phyloP scores from a whole-genome alignment of 306 rosid species.

The Cicer bijugum region DNA sequence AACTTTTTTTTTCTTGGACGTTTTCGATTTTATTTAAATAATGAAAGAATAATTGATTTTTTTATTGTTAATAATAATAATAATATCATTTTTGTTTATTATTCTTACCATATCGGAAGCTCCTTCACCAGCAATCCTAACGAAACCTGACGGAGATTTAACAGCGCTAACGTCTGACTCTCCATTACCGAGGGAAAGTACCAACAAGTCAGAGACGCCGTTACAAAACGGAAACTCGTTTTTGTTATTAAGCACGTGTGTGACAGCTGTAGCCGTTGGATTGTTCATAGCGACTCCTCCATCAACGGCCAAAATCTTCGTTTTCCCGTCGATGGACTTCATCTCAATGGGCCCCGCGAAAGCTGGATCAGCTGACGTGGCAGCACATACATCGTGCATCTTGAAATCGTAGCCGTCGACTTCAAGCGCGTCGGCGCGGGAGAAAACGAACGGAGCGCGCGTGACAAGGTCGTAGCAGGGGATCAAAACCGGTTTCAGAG shows the following conservation, averaged over 20 bases:
- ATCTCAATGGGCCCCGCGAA: slow-evolving; percentile 50
- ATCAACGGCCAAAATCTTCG: slow-evolving; percentile 77
- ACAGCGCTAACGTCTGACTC: slow-evolving; percentile 63
- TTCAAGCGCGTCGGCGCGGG: slow-evolving; percentile 95
- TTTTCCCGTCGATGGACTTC: slow-evolving; percentile 66
- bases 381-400: slow-evolving; percentile 80
- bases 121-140: slow-evolving; percentile 83
- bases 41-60: neutral
- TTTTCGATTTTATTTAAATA: slow-evolving; percentile 11
- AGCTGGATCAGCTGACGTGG: slow-evolving; percentile 61
- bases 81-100: neutral
- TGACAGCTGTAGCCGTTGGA: slow-evolving; percentile 83
- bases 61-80: neutral
- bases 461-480: slow-evolving; percentile 94
- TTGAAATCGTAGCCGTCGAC: slow-evolving; percentile 90
- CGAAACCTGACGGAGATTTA: slow-evolving; percentile 55
- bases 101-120: slow-evolving; percentile 84
- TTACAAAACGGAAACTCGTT: slow-evolving; percentile 89
- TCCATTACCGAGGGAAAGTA: slow-evolving; percentile 88
- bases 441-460: slow-evolving; percentile 86
- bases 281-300: slow-evolving; percentile 90
- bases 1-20: neutral
- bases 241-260: slow-evolving; percentile 92
- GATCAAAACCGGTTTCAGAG: slow-evolving; percentile 79
- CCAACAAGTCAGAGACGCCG: slow-evolving; percentile 73